These are phyloP conservation scores for Exophiala sideris DNA, from an alignment of 2,329 filamentous ascomycete species.

Conservation along the genomic window DNA sequence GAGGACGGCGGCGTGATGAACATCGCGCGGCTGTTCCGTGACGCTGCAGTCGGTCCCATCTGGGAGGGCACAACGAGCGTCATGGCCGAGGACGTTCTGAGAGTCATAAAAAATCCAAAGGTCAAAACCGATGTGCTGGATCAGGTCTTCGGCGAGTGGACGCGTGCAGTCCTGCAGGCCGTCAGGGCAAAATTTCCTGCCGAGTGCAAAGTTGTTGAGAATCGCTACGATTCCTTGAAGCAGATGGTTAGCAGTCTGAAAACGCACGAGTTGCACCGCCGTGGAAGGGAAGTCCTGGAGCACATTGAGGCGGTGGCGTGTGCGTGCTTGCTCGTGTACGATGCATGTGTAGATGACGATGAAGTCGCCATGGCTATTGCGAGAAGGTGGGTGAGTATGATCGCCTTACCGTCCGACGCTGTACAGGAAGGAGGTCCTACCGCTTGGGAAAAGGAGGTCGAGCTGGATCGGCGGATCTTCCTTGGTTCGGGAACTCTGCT, in stretches of 20 bases:
- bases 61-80: constrained; percentile 72
- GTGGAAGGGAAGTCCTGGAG: constrained; percentile 16
- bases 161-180: constrained; percentile 3
- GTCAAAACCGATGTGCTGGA: constrained; percentile 7
- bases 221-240: constrained; percentile 10
- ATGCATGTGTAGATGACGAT: constrained; percentile 37
- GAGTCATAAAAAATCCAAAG: constrained; percentile 18
- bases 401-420: constrained; percentile 11
- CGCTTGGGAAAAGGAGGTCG: constrained; percentile 8
- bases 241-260: constrained; percentile 3
- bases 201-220: constrained; percentile 8
- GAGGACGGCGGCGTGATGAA: constrained; percentile 59
- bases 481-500: constrained; percentile 8
- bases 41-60: constrained; percentile 61
- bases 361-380: constrained; percentile 35
- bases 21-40: constrained; percentile 62
- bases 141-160: constrained; percentile 12
- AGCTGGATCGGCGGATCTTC: constrained; percentile 22
- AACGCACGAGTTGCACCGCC: constrained; percentile 9
- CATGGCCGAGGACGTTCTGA: constrained; percentile 29
- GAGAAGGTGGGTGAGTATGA: constrained; percentile 34
- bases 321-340: constrained; percentile 37
- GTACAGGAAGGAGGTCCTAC: background rate
- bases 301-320: constrained; percentile 31
- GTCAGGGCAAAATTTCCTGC: background rate